Conservation (phyloP, 192 early-diverging fungal genomes). For the Entrophospora sp. region DNA sequence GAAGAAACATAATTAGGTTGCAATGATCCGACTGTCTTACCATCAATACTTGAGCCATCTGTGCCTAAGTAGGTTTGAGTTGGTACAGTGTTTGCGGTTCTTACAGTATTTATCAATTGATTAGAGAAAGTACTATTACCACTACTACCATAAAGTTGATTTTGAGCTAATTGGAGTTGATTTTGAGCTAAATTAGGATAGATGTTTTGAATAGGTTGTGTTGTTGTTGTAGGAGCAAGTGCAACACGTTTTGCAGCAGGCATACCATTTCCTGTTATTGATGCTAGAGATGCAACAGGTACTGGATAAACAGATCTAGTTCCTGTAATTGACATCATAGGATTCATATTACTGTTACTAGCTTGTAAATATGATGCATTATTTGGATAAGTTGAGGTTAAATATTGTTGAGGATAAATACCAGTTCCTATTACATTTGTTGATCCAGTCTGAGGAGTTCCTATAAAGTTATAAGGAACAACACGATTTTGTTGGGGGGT, state of each 20-base stretch:
- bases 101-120: constrained; percentile 4
- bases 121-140: not conserved
- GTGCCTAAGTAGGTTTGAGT: constrained; percentile 2
- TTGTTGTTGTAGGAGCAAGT: not conserved
- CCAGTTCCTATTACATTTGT: not conserved
- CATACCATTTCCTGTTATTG: constrained; percentile 16
- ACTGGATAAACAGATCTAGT: constrained; percentile 2
- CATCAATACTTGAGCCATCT: not conserved
- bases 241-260: constrained; percentile 15
- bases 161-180: not conserved
- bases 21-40: not conserved
- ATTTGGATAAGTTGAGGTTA: not conserved
- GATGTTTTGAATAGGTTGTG: not conserved
- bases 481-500: not conserved
- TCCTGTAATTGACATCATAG: constrained; percentile 4
- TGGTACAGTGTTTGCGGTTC: not conserved
- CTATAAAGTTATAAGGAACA: not conserved
- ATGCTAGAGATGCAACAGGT: constrained; percentile 9
- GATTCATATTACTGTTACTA: not conserved
- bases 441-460: constrained; percentile 6
- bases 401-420: constrained; percentile 7
- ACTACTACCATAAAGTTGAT: not conserved
- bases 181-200: constrained; percentile 15
- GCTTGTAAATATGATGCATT: not conserved
- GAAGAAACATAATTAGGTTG: constrained; percentile 12